phyloP scores from a whole-genome alignment of 352 stramenopile species.

The Thalassiosira livingstoniorum region DNA sequence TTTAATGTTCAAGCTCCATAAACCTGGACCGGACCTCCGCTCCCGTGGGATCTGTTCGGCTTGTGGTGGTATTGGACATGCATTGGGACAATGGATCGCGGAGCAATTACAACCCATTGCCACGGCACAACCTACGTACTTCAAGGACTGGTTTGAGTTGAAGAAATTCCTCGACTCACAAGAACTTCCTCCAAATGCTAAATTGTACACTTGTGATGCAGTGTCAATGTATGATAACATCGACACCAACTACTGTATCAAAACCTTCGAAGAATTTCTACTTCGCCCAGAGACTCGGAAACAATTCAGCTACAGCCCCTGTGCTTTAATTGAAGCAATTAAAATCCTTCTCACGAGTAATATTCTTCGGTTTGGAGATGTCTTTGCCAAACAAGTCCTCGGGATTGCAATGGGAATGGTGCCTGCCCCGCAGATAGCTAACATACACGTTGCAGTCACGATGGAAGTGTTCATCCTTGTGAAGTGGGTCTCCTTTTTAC shows the following conservation, averaged over 20 bases:
- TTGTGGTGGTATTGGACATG: background rate
- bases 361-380: constrained; percentile 13
- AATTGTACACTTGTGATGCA: constrained; percentile 1
- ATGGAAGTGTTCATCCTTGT: background rate
- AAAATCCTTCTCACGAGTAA: constrained; percentile 6
- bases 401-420: constrained; percentile 3
- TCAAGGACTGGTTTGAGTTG: constrained; percentile 13
- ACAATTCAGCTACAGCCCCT: background rate
- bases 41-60: constrained; percentile 2
- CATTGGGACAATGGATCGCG: constrained; percentile 5
- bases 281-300: background rate
- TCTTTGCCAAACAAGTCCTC: background rate
- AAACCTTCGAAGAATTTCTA: constrained; percentile 2
- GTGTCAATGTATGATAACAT: constrained; percentile 26
- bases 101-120: constrained; percentile 11
- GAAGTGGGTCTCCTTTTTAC: background rate
- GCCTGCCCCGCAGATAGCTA: background rate
- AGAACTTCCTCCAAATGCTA: constrained; percentile 7
- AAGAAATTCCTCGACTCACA: background rate
- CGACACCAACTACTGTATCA: constrained; percentile 1
- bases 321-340: background rate
- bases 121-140: constrained; percentile 1
- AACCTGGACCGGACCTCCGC: background rate
- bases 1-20: constrained; percentile 14
- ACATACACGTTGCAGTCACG: constrained; percentile 4